Base-by-base conservation (phyloP, 2,329 filamentous ascomycete species). In the Microcyclospora tardicrescens region DNA sequence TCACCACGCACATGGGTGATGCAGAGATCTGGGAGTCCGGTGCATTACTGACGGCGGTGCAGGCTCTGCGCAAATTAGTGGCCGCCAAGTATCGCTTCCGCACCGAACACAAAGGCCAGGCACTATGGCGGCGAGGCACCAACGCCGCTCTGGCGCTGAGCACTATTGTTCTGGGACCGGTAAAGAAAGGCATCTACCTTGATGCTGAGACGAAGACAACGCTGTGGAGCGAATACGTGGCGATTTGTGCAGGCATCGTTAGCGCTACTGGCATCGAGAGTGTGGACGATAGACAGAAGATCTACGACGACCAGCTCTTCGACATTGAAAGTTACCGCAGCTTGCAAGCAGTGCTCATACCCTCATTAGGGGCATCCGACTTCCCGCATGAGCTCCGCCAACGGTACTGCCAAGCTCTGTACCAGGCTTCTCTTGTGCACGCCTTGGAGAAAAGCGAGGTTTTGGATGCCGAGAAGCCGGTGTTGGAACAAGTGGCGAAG, bases 381-480 rank as follows among this genome's bases (percentile, higher is more conserved):
- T 72, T 95, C 6, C 68, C 77, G 1, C 79, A 87, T 46, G 66
- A 67, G 44, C 75, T 79, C 2, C 75, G 85, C 31, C 72, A 72
- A 38, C 63, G 72, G 1, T 94, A 87, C 52, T 75, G 81, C 0
- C 73, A 79, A 46, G 80, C 77, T 16, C 71, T 98, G 1, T 93
- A 96, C 63, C 69, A 72, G 34, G 83, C 77, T 24, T 94, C 86
- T 1, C 75, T 94, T 41, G 77, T 95, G 36, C 85, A 94, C 56
- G 60, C 70, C 1, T 73, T 77, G 0, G 77, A 85, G 47, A 68
- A 70, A 10, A 66, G 68, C 65, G 65, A 81, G 67, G 52, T 81
- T 43, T 67, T 75, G 34, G 47, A 63, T 50, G 44, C 69, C 36
- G 51, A 64, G 39, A 43, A 65, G 49, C 65, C 71, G 2, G 75